Evolutionary conservation across 169 alveolate genomes (phyloP), one percentile per base, ranked within the genome.

Genomic region (Babesia gibsoni): DNA sequence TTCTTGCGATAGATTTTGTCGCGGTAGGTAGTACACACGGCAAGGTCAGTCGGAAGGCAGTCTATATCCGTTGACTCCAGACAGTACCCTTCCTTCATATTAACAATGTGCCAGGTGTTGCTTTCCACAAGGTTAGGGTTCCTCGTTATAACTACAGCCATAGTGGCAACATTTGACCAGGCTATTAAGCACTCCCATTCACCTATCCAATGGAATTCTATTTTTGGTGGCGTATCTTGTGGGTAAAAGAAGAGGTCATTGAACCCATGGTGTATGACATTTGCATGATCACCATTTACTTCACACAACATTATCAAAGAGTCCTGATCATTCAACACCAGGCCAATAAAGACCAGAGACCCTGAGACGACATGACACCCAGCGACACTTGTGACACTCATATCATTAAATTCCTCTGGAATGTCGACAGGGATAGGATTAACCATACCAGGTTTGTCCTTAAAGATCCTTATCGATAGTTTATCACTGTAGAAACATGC

Each of bases 81-180:
- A 25, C 77, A 56, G 57, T 49, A 72, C 0, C 83, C 83, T 43
- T 72, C 83, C 23, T 72, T 43, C 83, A 72, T 72, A 33, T 43
- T 52, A 12, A 72, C 14, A 12, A 72, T 78, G 25, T 61, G 54
- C 83, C 83, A 72, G 9, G 3, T 29, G 16, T 29, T 30, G 22
- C 52, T 23, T 14, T 52, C n/a, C 22, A 32, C 65, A 14, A 69
- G 72, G 9, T 69, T 69, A 14, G 12, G 52, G 42, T 69, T 39
- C 0, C 61, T 25, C 0, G 81, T 54, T 27, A 69, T 0, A 29
- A 69, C 53, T 3, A 69, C 81, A 22, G 57, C 81, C 70, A 49
- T 46, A 12, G 81, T 69, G 4, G 81, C 48, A n/a, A 18, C 52
- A 30, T 52, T 58, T 18, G 73, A 69, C 81, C 69, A 35, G 3